A percentile compares a stretch with the other conserved stretches of the same genome.
These are phyloP conservation scores for Amylocarpus encephaloides DNA, from an alignment of 2,329 filamentous ascomycete species.

Conservation along the genomic window DNA sequence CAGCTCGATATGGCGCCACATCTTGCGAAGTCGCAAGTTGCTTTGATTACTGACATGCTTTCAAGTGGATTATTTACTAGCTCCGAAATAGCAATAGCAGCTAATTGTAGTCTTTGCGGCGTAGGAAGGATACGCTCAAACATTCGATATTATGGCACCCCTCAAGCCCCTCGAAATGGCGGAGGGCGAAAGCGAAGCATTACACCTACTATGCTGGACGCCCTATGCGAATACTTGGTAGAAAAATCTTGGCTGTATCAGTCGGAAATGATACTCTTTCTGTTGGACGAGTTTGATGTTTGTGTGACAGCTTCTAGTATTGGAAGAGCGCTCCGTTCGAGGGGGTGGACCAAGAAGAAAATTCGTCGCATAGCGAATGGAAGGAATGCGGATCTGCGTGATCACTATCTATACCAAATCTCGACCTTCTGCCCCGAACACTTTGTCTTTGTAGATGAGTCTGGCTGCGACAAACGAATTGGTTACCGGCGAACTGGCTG, in stretches of 20 bases:
- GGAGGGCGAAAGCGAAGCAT: constrained; percentile 17
- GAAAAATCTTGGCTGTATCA: constrained; percentile 18
- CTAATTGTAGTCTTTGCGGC: no score
- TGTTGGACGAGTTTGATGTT: constrained; percentile 5
- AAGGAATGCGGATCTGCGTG: neutral
- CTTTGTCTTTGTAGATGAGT: neutral
- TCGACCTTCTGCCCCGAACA: neutral
- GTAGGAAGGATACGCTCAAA: no score
- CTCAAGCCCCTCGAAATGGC: constrained; percentile 18
- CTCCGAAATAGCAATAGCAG: no score
- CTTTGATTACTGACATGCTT: no score
- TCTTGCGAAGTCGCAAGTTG: no score
- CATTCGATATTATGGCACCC: no score
- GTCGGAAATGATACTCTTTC: constrained; percentile 20
- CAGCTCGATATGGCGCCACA: no score
- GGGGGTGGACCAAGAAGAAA: neutral
- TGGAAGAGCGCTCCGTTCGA: neutral
- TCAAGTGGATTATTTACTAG: no score
- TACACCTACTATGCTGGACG: constrained; percentile 22
- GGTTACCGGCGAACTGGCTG: constrained; percentile 29
- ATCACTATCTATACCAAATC: neutral
- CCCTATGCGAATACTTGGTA: constrained; percentile 19
- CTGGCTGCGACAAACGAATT: no score
- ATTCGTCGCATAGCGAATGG: neutral
- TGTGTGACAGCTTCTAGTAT: constrained; percentile 5